A percentile compares a stretch with the other conserved stretches of the same genome.
Evolutionary conservation across 768 basidiomycete genomes (phyloP).

Genomic region (Daedalea quercina): DNA sequence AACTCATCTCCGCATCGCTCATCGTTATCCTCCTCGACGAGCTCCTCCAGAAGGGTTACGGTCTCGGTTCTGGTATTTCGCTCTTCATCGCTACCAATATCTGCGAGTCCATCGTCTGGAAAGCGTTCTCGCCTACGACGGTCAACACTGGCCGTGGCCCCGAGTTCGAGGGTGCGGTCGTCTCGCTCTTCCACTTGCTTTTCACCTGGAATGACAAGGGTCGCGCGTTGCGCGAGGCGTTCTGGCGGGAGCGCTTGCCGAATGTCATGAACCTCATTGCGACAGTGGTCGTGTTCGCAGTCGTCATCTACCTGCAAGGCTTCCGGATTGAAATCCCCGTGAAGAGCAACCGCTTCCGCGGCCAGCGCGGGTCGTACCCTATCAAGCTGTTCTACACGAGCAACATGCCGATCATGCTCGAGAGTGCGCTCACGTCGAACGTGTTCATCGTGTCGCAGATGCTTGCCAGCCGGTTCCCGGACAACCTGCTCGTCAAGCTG

Average conservation of each 20-base stretch:
- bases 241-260: constrained; percentile 95
- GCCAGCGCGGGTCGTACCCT: constrained; percentile 93
- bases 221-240: constrained; percentile 93
- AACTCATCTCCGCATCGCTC: constrained; percentile 87
- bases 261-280: constrained; percentile 98
- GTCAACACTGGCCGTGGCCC: constrained; percentile 97
- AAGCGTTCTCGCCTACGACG: constrained; percentile 97
- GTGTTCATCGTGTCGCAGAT: constrained; percentile 96
- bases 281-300: constrained; percentile 85
- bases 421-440: constrained; percentile 87
- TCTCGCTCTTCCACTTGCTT: constrained; percentile 93
- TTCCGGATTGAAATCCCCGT: constrained; percentile 99
- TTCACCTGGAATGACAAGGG: constrained; percentile 99
- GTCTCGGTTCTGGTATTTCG: constrained; percentile 96
- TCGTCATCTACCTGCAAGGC: constrained; percentile 97
- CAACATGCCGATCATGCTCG: constrained; percentile 99
- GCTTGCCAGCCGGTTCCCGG: constrained; percentile 87
- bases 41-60: constrained; percentile 98
- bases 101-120: constrained; percentile 99
- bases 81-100: constrained; percentile 99
- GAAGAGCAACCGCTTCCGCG: constrained; percentile 93
- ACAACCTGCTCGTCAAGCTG: constrained; percentile 82
- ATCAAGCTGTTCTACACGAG: constrained; percentile 98
- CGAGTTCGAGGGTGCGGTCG: constrained; percentile 96
- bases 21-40: constrained; percentile 99